Base-by-base conservation (phyloP, 306 rosid genomes). In the Prunus fruticosa region DNA sequence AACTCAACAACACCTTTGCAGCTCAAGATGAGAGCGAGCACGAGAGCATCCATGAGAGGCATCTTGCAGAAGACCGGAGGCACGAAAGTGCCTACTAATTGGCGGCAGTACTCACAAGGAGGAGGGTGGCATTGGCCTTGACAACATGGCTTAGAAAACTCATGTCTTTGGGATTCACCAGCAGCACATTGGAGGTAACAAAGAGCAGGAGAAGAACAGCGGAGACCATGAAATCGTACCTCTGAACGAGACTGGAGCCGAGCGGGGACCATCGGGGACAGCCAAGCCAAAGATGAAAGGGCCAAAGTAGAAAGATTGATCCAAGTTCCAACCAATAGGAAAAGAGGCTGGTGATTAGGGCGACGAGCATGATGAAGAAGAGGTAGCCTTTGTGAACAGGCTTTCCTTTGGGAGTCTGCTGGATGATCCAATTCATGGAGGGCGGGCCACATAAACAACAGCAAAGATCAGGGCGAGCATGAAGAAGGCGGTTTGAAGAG, bases 201-300 rank as follows among this genome's bases (percentile, higher is more conserved):
- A 91, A 75, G 46, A 79, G 66, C 15, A 93, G 93, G 61, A 86
- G 71, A 52, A 86, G 67, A 2, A 62, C 76, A 0, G 13, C 11
- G 1, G 92, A 86, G 52, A 84, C 86, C 73, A 91, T 86, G 75
- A 84, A 85, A 49, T 91, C 96, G 18, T 89, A 76, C 71, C 82
- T 82, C 67, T 91, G 87, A 32, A 81, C 87, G n/a, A 91, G 15
- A 23, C 89, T 81, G 9, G 91, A 89, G 61, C 96, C 93, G 20
- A 91, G 85, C 2, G 91, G 96, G 90, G 96, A 4, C 93, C 91
- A 46, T 84, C 86, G 4, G 96, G 93, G 49, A 87, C 82, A 63
- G 84, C 86, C 75, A 89, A 58, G 23, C 96, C 93, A 9, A 91
- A 71, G 43, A 87, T 2, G 77, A 91, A 91, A 30, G 91, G 83